These are phyloP conservation scores for Puccinia horiana DNA, from an alignment of 1,284 basidiomycete species.

Conservation along the genomic window DNA sequence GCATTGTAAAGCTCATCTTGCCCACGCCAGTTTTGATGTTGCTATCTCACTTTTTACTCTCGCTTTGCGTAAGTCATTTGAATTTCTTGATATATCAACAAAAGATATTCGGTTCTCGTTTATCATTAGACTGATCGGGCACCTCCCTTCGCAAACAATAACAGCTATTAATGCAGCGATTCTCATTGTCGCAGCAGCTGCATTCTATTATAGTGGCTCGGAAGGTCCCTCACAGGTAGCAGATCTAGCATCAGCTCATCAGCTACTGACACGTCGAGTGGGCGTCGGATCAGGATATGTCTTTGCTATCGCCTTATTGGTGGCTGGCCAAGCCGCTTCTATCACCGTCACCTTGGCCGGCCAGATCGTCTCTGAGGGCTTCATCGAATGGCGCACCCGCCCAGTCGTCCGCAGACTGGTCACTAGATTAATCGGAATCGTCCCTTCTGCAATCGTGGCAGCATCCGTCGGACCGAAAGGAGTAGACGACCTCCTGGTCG, in stretches of 20 bases:
- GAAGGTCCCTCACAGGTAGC: constrained; percentile 62
- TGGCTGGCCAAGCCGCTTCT: constrained; percentile 85
- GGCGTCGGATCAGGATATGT: constrained; percentile 75
- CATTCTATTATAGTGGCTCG: constrained; percentile 64
- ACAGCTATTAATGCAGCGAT: constrained; percentile 57
- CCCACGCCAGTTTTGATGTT: constrained; percentile 57
- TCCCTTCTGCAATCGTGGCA: constrained; percentile 83
- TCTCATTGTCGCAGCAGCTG: constrained; percentile 64
- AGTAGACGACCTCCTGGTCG: constrained; percentile 78
- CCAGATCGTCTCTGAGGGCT: constrained; percentile 88
- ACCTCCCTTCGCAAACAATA: background rate
- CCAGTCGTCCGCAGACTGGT: constrained; percentile 76
- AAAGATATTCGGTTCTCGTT: background rate
- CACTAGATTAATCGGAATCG: constrained; percentile 79
- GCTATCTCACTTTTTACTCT: constrained; percentile 56
- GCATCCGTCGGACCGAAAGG: constrained; percentile 72
- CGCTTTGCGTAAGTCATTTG: constrained; percentile 50
- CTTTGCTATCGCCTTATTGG: constrained; percentile 81
- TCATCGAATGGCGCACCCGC: constrained; percentile 85
- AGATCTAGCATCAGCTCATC: constrained; percentile 78
- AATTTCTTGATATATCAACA: constrained; percentile 19
- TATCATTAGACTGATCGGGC: background rate
- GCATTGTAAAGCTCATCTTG: constrained; percentile 51
- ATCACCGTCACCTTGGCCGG: constrained; percentile 91
- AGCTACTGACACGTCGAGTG: constrained; percentile 68